Evolutionary conservation across 306 rosid genomes (phyloP).

Genomic region (Hippophae rhamnoides): DNA sequence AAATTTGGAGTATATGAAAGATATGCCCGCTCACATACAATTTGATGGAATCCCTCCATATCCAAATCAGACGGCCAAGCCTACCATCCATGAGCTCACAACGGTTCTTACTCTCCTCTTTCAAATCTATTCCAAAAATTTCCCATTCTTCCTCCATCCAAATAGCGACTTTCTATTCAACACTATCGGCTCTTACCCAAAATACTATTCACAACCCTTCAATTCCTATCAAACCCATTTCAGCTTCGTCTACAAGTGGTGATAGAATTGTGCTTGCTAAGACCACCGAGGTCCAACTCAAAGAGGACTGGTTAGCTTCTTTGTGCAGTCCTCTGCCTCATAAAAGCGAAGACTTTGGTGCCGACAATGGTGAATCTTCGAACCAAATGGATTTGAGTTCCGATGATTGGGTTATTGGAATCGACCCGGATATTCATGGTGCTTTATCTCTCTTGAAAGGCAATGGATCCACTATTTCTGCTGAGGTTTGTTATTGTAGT

Average conservation of each 20-base stretch:
- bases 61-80: background rate
- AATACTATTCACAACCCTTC: constrained; percentile 12
- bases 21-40: too few species aligned
- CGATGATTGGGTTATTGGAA: constrained; percentile 50
- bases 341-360: constrained; percentile 7
- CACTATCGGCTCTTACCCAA: constrained; percentile 5
- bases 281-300: constrained; percentile 42
- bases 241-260: background rate
- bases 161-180: constrained; percentile 28
- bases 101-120: constrained; percentile 4
- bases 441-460: constrained; percentile 65
- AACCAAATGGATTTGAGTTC: constrained; percentile 19
- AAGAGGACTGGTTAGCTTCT: constrained; percentile 77
- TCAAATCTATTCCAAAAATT: constrained; percentile 1
- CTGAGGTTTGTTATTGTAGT: constrained; percentile 42
- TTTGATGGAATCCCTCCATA: constrained; percentile 2
- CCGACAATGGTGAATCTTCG: constrained; percentile 9
- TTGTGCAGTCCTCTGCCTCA: constrained; percentile 46
- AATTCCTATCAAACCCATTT: constrained; percentile 5
- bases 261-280: background rate
- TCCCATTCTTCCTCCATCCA: constrained; percentile 5
- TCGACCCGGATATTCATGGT: constrained; percentile 80
- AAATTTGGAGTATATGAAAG: too few species aligned
- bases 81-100: background rate
- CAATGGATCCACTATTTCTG: constrained; percentile 28